phyloP scores from a whole-genome alignment of 23 red algal species.

The Gracilariopsis chorda region DNA sequence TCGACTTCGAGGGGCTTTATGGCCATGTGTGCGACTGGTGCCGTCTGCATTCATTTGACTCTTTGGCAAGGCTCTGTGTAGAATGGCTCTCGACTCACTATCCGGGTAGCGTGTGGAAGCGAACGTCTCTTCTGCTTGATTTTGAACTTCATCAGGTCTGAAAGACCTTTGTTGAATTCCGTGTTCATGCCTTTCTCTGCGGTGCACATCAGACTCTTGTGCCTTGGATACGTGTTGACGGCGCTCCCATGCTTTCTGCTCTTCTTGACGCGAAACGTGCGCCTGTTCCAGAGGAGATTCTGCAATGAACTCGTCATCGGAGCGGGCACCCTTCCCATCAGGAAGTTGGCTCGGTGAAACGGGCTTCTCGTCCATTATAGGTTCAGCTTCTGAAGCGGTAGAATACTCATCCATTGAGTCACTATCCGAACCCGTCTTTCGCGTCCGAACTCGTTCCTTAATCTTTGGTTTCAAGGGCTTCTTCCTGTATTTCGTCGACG shows the following conservation, averaged over 20 bases:
- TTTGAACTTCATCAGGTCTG: background rate
- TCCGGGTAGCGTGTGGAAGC: background rate
- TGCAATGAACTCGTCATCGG: slow-evolving; percentile 36
- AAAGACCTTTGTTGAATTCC: background rate
- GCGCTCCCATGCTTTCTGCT: background rate
- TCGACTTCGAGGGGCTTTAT: background rate
- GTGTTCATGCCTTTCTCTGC: background rate
- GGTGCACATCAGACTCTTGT: background rate
- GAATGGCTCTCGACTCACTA: background rate
- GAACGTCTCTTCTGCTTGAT: background rate
- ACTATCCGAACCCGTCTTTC: slow-evolving; percentile 12
- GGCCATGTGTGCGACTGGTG: background rate
- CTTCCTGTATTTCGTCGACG: slow-evolving; percentile 3
- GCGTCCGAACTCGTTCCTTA: background rate
- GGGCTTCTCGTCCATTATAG: slow-evolving; percentile 34
- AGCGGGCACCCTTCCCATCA: slow-evolving; percentile 26
- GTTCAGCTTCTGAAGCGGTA: slow-evolving; percentile 43
- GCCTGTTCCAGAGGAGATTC: slow-evolving; percentile 11
- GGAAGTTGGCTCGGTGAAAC: slow-evolving; percentile 24
- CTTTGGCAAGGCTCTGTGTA: too few relatives aligned
- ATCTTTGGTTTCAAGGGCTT: slow-evolving; percentile 32
- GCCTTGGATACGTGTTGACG: background rate
- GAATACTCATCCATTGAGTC: slow-evolving; percentile 62
- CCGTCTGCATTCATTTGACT: background rate
- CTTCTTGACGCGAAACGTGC: background rate